A percentile compares a stretch with the other conserved stretches of the same genome.
phyloP scores from a whole-genome alignment of 148 eudicot species.

The Limonium bicolor region DNA sequence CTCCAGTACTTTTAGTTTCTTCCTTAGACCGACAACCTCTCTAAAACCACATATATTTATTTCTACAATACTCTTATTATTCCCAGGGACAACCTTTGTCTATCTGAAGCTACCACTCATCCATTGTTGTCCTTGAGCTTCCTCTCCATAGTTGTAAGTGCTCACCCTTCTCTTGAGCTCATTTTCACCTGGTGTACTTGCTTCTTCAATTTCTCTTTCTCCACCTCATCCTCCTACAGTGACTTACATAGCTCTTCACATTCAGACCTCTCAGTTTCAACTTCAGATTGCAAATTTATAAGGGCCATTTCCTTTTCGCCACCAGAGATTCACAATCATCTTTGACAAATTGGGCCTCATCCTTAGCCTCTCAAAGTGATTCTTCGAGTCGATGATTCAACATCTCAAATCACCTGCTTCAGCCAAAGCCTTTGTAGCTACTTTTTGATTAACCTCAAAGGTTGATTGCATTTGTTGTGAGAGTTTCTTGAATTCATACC shows the following conservation, averaged over 20 bases:
- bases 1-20: slow-evolving; percentile 60
- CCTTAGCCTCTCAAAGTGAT: slow-evolving; percentile 30
- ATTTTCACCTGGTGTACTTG: slow-evolving; percentile 35
- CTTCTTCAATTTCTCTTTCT: slow-evolving; percentile 54
- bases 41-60: slow-evolving; percentile 18
- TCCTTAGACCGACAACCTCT: slow-evolving; percentile 46
- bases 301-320: slow-evolving; percentile 33
- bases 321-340: slow-evolving; percentile 38
- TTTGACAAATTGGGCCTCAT: slow-evolving; percentile 34
- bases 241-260: slow-evolving; percentile 29
- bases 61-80: slow-evolving; percentile 17
- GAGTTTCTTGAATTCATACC: slow-evolving; percentile 59
- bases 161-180: slow-evolving; percentile 57
- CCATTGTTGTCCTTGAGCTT: slow-evolving; percentile 37
- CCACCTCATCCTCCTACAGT: slow-evolving; percentile 37
- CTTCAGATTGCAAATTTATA: slow-evolving; percentile 28
- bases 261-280: slow-evolving; percentile 29
- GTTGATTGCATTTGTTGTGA: slow-evolving; percentile 62
- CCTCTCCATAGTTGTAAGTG: slow-evolving; percentile 40
- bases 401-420: slow-evolving; percentile 62
- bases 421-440: slow-evolving; percentile 48
- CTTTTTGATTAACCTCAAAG: slow-evolving; percentile 64
- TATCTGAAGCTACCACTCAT: slow-evolving; percentile 18
- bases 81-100: slow-evolving; percentile 21
- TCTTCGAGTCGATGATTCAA: slow-evolving; percentile 51